phyloP scores from a whole-genome alignment of 768 basidiomycete species.

The Atractiella rhizophila region DNA sequence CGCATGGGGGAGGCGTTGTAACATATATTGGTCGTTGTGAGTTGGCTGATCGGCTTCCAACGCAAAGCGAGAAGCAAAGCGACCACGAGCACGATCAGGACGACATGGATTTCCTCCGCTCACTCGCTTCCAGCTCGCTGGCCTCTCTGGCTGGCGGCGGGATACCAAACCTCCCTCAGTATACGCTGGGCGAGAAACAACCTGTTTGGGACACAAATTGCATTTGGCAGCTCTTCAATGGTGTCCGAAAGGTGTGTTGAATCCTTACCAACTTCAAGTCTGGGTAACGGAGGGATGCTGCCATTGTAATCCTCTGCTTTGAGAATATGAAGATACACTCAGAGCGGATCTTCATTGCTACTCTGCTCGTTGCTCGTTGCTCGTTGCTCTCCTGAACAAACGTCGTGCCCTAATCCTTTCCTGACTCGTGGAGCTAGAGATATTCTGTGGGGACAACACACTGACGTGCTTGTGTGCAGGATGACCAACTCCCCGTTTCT shows the following conservation, averaged over 20 bases:
- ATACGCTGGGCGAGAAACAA: constrained; percentile 10
- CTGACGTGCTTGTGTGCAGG: constrained; percentile 28
- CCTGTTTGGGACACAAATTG: constrained; percentile 29
- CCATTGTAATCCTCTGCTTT: background rate
- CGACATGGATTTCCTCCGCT: no score
- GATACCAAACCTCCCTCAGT: constrained; percentile 14
- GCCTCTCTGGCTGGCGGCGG: no score
- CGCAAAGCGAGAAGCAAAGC: no score
- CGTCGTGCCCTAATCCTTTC: background rate
- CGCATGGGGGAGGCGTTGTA: no score
- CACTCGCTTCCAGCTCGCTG: no score
- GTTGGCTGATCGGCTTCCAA: no score
- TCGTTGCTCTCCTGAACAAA: background rate
- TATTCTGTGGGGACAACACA: background rate
- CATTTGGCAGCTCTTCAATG: constrained; percentile 69
- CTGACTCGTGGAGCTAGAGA: background rate
- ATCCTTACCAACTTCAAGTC: constrained; percentile 7
- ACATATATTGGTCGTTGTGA: no score
- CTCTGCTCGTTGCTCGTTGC: background rate
- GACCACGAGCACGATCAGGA: no score
- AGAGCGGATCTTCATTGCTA: no score
- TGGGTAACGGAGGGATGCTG: background rate
- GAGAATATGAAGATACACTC: no score
- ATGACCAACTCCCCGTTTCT: constrained; percentile 60
- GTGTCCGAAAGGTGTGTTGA: constrained; percentile 47